These are phyloP conservation scores for Penicillium mononematosum DNA, from an alignment of 495 filamentous ascomycete species.

Conservation along the genomic window DNA sequence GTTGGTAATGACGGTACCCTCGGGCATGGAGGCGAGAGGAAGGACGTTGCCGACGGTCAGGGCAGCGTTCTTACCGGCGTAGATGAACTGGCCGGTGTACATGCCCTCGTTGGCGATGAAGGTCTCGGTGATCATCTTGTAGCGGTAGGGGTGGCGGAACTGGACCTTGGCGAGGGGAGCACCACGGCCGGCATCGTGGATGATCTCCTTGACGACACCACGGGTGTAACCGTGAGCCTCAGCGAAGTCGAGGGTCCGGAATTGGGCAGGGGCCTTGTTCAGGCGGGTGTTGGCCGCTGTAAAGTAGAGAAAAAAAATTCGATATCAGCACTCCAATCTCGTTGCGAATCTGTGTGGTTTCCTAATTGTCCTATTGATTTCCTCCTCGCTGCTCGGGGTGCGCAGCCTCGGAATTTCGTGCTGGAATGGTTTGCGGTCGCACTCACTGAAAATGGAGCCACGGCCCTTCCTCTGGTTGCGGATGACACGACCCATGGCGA, in stretches of 20 bases:
- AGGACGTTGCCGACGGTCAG: constrained; percentile 97
- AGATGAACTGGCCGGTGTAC: constrained; percentile 99
- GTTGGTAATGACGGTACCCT: constrained; percentile 98
- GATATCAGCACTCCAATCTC: constrained; percentile 42
- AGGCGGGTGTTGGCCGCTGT: constrained; percentile 82
- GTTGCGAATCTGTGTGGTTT: constrained; percentile 23
- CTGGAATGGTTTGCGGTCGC: constrained; percentile 33
- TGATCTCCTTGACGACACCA: constrained; percentile 96
- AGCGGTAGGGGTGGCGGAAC: constrained; percentile 93
- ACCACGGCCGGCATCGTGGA: constrained; percentile 98
- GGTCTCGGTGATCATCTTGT: constrained; percentile 87
- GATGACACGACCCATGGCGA: constrained; percentile 79
- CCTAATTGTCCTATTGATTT: constrained; percentile 12
- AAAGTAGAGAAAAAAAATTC: constrained; percentile 27
- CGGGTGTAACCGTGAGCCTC: constrained; percentile 96
- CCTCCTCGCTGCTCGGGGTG: constrained; percentile 15
- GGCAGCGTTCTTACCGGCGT: constrained; percentile 96
- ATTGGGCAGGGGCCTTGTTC: constrained; percentile 88
- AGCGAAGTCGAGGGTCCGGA: constrained; percentile 90
- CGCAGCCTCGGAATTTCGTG: constrained; percentile 17
- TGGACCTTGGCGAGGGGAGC: constrained; percentile 93
- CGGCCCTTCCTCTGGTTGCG: constrained; percentile 98
- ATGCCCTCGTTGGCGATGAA: constrained; percentile 99
- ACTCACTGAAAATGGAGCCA: constrained; percentile 96
- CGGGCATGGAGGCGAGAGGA: constrained; percentile 86